Conservation (phyloP, 116 monocot genomes). For the Papilionanthe hybrid region DNA sequence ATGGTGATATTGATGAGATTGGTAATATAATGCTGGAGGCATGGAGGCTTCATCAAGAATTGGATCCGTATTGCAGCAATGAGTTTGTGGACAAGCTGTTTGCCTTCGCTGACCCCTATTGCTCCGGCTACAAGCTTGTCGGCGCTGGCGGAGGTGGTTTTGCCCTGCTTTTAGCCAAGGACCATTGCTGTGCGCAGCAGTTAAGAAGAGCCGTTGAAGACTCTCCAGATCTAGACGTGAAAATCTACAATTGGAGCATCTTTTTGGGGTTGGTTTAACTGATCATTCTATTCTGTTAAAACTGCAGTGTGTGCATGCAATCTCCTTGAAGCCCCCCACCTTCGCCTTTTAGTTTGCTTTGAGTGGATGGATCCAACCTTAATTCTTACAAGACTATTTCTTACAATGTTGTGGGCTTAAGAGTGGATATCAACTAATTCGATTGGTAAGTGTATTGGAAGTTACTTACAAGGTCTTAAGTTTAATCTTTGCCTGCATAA, state of each 20-base stretch:
- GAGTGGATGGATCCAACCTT: no score
- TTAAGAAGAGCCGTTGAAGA: slow-evolving; percentile 38
- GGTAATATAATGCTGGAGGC: slow-evolving; percentile 89
- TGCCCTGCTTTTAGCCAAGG: slow-evolving; percentile 74
- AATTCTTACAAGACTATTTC: no score
- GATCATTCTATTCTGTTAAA: background rate
- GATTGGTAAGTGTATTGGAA: no score
- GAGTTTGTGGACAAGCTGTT: slow-evolving; percentile 78
- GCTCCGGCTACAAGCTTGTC: slow-evolving; percentile 83
- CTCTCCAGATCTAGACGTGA: slow-evolving; percentile 49
- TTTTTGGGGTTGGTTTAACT: slow-evolving; percentile 11
- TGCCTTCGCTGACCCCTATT: slow-evolving; percentile 58
- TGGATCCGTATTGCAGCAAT: slow-evolving; percentile 96
- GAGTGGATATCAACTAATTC: no score
- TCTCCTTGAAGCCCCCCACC: no score
- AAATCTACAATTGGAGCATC: slow-evolving; percentile 77
- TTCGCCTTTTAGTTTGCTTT: no score
- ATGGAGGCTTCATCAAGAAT: slow-evolving; percentile 90
- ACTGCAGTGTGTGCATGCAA: no score
- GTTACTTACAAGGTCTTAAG: no score
- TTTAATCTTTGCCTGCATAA: no score
- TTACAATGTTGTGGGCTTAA: no score
- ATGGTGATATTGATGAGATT: slow-evolving; percentile 70
- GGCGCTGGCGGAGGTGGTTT: slow-evolving; percentile 97
- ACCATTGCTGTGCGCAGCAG: slow-evolving; percentile 30